A percentile compares a stretch with the other conserved stretches of the same genome.
These are phyloP conservation scores for Paraphoma chrysanthemicola DNA, from an alignment of 2,329 filamentous ascomycete species.

Conservation along the genomic window DNA sequence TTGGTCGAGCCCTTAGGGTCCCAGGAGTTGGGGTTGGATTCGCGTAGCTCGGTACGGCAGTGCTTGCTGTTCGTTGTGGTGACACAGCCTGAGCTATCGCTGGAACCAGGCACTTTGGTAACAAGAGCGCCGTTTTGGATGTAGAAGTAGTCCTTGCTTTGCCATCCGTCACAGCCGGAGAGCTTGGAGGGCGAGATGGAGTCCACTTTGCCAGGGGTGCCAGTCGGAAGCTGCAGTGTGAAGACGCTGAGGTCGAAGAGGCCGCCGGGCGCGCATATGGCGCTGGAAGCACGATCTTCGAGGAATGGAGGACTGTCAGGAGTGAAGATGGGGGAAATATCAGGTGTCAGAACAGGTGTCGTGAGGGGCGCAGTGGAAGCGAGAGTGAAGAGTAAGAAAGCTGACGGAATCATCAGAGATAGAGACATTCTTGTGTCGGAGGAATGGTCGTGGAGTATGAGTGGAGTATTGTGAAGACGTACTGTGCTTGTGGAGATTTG, in stretches of 20 bases:
- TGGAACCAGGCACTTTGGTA: slow-evolving; percentile 49
- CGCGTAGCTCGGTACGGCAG: slow-evolving; percentile 54
- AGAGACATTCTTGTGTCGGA: not conserved
- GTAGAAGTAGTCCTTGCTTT: slow-evolving; percentile 43
- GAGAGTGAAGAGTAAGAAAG: slow-evolving; percentile 8
- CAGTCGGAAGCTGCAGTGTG: slow-evolving; percentile 51
- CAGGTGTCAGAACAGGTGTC: slow-evolving; percentile 7
- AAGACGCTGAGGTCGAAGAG: slow-evolving; percentile 29
- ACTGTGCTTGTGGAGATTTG: too few species aligned
- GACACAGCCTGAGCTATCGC: slow-evolving; percentile 43
- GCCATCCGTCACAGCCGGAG: slow-evolving; percentile 47
- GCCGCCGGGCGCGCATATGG: slow-evolving; percentile 26
- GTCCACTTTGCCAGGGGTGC: slow-evolving; percentile 32
- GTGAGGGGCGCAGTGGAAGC: slow-evolving; percentile 10
- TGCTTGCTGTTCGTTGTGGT: slow-evolving; percentile 52
- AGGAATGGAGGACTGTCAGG: slow-evolving; percentile 1
- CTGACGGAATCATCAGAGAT: slow-evolving; percentile 10
- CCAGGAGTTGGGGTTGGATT: slow-evolving; percentile 42
- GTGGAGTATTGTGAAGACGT: too few species aligned
- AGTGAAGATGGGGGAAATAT: slow-evolving; percentile 6
- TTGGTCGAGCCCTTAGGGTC: slow-evolving; percentile 43
- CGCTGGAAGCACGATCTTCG: not conserved
- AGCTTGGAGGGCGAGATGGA: slow-evolving; percentile 41
- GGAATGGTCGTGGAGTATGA: too few species aligned
- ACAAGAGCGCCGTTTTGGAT: slow-evolving; percentile 43